Percentiles rank a stretch among this genome's conserved stretches.
Conservation (phyloP, 805 yeast genomes). For the Pichia scutulata region DNA sequence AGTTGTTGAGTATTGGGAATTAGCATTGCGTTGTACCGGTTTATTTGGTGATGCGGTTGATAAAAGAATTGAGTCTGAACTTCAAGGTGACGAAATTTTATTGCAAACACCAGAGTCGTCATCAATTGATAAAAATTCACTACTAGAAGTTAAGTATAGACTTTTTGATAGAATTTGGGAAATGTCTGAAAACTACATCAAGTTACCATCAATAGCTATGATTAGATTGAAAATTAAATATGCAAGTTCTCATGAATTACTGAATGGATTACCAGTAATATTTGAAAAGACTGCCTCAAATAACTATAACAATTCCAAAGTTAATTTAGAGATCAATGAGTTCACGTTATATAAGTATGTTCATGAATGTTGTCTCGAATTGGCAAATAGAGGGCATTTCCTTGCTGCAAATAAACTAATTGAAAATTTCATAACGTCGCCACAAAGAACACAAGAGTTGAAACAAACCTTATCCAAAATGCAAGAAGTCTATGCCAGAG, state of each 20-base stretch:
- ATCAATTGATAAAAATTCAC: background rate
- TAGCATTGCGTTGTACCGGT: constrained; percentile 20
- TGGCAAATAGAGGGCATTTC: constrained; percentile 16
- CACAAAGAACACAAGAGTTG: constrained; percentile 5
- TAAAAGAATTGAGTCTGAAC: constrained; percentile 13
- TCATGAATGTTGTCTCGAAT: constrained; percentile 16
- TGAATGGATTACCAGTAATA: constrained; percentile 19
- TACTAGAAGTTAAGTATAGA: constrained; percentile 13
- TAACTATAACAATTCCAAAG: constrained; percentile 9
- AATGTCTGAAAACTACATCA: constrained; percentile 11
- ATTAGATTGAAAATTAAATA: constrained; percentile 16
- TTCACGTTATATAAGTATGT: constrained; percentile 18
- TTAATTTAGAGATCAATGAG: constrained; percentile 16
- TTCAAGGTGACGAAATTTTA: background rate
- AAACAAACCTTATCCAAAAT: constrained; percentile 13
- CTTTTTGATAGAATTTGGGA: constrained; percentile 23
- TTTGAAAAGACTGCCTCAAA: constrained; percentile 8
- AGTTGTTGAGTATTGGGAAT: constrained; percentile 19
- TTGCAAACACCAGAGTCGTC: background rate
- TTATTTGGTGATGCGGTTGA: constrained; percentile 17
- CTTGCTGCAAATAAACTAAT: constrained; percentile 25
- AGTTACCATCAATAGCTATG: constrained; percentile 17
- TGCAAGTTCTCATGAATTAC: constrained; percentile 18
- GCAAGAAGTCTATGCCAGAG: constrained; percentile 15
- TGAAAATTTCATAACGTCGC: constrained; percentile 14